Conservation (phyloP, 1,284 basidiomycete species). For the Heterobasidion annosum region DNA sequence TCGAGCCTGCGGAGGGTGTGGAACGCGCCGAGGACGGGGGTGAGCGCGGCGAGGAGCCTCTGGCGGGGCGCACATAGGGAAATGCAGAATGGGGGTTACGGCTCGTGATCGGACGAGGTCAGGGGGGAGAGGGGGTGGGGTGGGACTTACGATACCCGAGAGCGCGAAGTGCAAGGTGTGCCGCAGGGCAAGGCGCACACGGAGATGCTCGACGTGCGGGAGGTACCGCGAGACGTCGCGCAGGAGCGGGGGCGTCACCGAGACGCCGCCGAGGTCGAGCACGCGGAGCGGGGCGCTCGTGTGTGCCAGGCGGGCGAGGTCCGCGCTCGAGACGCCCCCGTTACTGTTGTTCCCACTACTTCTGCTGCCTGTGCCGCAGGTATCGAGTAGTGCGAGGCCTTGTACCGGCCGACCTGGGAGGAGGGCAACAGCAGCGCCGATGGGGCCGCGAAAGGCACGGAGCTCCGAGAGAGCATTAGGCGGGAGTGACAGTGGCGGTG, state of each 20-base stretch:
- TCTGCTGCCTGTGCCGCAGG: no score
- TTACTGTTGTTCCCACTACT: constrained; percentile 17
- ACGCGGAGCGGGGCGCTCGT: constrained; percentile 36
- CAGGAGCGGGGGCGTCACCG: constrained; percentile 45
- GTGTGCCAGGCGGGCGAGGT: constrained; percentile 39
- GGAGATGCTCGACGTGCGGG: constrained; percentile 37
- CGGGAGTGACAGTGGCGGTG: constrained; percentile 24
- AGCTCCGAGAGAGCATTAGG: constrained; percentile 34
- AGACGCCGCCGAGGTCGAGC: constrained; percentile 52
- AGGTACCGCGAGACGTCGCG: constrained; percentile 45
- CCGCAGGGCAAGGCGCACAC: constrained; percentile 49
- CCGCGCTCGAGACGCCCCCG: constrained; percentile 42
- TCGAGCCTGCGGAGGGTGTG: constrained; percentile 30
- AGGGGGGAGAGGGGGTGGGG: constrained; percentile 2
- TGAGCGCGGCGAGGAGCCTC: constrained; percentile 28
- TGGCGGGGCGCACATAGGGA: constrained; percentile 7
- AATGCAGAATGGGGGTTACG: background rate
- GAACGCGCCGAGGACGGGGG: constrained; percentile 28
- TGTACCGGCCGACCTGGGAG: constrained; percentile 52
- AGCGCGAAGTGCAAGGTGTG: constrained; percentile 57
- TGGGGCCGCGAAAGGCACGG: constrained; percentile 46
- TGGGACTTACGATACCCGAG: constrained; percentile 51
- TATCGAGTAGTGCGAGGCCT: constrained; percentile 38
- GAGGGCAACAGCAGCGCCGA: constrained; percentile 45
- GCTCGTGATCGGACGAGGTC: background rate